phyloP scores from a whole-genome alignment of 257 asterid species.

The Handroanthus guayacan region DNA sequence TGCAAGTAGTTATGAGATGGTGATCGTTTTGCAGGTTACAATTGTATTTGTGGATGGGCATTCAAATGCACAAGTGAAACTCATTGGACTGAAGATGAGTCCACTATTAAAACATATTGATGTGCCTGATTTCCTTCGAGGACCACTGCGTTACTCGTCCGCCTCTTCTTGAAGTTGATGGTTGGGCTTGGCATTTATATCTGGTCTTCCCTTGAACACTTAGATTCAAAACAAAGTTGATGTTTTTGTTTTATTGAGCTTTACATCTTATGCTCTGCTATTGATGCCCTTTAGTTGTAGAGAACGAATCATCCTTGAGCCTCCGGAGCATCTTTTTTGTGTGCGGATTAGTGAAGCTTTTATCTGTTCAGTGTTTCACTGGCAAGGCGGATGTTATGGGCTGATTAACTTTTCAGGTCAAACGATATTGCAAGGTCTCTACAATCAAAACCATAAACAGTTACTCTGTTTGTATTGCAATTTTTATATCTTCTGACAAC shows the following conservation, averaged over 20 bases:
- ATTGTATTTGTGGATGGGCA: slow-evolving; percentile 77
- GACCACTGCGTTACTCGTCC: slow-evolving; percentile 62
- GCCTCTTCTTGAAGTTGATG: slow-evolving; percentile 22
- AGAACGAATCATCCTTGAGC: too few relatives aligned
- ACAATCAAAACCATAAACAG: neutral
- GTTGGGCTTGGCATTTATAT: too few relatives aligned
- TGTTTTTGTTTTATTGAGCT: neutral
- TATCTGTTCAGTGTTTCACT: too few relatives aligned
- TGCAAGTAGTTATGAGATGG: neutral
- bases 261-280: too few relatives aligned
- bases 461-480: neutral
- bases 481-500: neutral
- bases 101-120: slow-evolving; percentile 56
- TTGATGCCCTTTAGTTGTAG: too few relatives aligned
- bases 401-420: neutral
- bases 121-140: slow-evolving; percentile 57
- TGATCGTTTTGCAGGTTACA: slow-evolving; percentile 62
- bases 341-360: too few relatives aligned
- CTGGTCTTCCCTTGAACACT: neutral
- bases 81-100: slow-evolving; percentile 75
- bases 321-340: too few relatives aligned
- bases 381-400: neutral
- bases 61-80: slow-evolving; percentile 68
- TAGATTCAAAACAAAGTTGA: neutral
- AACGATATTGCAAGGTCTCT: neutral